Conservation (phyloP, 2,329 filamentous ascomycete genomes). For the Amesomyces nigricolor region DNA sequence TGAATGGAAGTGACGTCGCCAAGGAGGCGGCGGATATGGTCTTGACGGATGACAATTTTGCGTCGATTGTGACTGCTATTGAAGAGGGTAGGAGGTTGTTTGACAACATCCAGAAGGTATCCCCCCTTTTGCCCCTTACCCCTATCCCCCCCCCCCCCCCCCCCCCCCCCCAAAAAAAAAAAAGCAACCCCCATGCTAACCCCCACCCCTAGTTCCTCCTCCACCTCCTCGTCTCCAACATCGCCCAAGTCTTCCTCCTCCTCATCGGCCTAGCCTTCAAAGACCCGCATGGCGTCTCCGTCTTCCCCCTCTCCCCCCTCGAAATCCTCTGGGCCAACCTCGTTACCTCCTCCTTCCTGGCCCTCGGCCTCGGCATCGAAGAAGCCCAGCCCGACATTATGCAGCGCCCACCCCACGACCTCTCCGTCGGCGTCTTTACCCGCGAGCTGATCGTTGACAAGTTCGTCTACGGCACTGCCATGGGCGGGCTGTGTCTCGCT, state of each 20-base stretch:
- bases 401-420: slow-evolving; percentile 56
- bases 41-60: slow-evolving; percentile 82
- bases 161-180: too few species aligned
- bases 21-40: slow-evolving; percentile 95
- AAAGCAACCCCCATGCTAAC: slow-evolving; percentile 24
- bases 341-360: slow-evolving; percentile 65
- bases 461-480: slow-evolving; percentile 59
- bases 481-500: slow-evolving; percentile 56
- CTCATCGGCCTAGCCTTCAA: slow-evolving; percentile 66
- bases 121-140: not conserved
- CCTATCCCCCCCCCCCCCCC: not conserved
- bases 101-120: slow-evolving; percentile 68
- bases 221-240: slow-evolving; percentile 63
- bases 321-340: slow-evolving; percentile 75
- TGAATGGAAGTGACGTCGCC: slow-evolving; percentile 90
- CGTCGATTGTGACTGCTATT: slow-evolving; percentile 68
- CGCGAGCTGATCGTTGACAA: slow-evolving; percentile 60
- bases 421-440: slow-evolving; percentile 58
- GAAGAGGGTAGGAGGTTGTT: slow-evolving; percentile 64
- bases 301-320: slow-evolving; percentile 66
- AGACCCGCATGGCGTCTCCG: slow-evolving; percentile 51
- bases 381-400: slow-evolving; percentile 64
- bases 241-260: slow-evolving; percentile 63
- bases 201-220: slow-evolving; percentile 46
- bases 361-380: slow-evolving; percentile 67